Percentiles rank a stretch among this genome's conserved stretches.
Conservation (phyloP, 192 early-diverging fungal genomes). For the Endogone sp. region DNA sequence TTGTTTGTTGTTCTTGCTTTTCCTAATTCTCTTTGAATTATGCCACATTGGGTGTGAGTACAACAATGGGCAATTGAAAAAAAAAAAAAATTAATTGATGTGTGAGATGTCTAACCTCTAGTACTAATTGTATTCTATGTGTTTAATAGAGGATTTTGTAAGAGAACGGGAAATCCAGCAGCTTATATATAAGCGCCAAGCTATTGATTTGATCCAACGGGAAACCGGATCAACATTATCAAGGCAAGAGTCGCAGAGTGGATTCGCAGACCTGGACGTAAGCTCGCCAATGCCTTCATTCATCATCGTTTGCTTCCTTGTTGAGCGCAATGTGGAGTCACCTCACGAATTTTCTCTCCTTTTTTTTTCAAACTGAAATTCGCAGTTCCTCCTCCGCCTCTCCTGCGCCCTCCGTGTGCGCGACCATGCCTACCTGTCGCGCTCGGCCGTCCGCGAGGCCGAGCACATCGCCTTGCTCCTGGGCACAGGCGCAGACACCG, state of each 20-base stretch:
- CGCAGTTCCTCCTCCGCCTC: not conserved
- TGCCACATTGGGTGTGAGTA: too few species aligned
- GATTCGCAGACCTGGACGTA: not conserved
- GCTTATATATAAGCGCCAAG: not conserved
- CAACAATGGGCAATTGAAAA: too few species aligned
- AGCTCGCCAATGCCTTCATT: too few species aligned
- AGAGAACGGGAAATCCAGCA: not conserved
- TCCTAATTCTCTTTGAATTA: not conserved
- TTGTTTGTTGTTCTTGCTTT: too few species aligned
- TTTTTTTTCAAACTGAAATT: not conserved
- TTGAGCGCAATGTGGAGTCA: not conserved
- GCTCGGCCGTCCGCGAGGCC: not conserved
- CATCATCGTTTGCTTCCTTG: too few species aligned
- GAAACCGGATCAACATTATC: not conserved
- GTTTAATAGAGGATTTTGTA: not conserved
- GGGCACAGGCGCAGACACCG: too few species aligned
- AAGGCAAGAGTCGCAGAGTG: not conserved
- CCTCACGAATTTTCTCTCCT: not conserved
- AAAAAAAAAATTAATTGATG: not conserved
- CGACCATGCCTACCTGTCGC: not conserved
- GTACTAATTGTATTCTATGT: not conserved
- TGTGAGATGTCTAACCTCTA: not conserved
- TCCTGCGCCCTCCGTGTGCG: not conserved
- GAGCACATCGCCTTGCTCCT: not conserved
- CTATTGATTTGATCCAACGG: too few species aligned